Base-by-base conservation (phyloP, 75 land plant genomes). In the Ceratopteris richardii region DNA sequence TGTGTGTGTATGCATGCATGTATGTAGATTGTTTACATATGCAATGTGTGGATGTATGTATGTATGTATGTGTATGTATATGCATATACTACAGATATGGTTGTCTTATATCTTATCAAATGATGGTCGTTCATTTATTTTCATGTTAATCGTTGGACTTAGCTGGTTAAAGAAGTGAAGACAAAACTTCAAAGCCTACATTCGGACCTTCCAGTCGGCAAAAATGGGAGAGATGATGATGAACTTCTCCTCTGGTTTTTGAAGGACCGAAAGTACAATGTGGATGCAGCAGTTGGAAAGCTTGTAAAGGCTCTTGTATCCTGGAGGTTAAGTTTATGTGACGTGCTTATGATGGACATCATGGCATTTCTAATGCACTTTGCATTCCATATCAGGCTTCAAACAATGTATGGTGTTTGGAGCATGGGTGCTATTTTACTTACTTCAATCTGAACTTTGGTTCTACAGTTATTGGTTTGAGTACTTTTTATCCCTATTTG, bases 181-280 rank as follows among this genome's bases (percentile, higher is more conserved):
- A 65, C 75, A 43, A 81, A 70, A 53, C 91, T 94, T 54, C 77
- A 74, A 40, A 74, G 26, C 42, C 70, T 79, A 31, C 66, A 81
- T 64, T 55, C 63, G 24, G 63, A 62, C 33, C 77, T 95, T 13
- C 91, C 86, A 11, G 58, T 69, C n/a, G 96, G 99, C 1, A 81
- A 66, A 50, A 70, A 86, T 62, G 92, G 96, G 57, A 75, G 88
- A 67, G 97, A 95, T 61, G 99, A 95, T 67, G 82, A 86, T 31
- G 88, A 83, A 5, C 81, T 90, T 77, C 75, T 95, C 31, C 74
- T 76, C 11, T 95, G 99, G 99, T 95, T 80, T 58, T 71, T 95
- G 51, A 87, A 84, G 65, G 99, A 95, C 77, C 74, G 99, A 25
- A 95, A 76, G 57, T 87, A 66, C 58, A 61, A 78, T 57, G 82